Evolutionary conservation across 805 yeast species (phyloP).

Genomic region (Yamadazyma ubonensis): DNA sequence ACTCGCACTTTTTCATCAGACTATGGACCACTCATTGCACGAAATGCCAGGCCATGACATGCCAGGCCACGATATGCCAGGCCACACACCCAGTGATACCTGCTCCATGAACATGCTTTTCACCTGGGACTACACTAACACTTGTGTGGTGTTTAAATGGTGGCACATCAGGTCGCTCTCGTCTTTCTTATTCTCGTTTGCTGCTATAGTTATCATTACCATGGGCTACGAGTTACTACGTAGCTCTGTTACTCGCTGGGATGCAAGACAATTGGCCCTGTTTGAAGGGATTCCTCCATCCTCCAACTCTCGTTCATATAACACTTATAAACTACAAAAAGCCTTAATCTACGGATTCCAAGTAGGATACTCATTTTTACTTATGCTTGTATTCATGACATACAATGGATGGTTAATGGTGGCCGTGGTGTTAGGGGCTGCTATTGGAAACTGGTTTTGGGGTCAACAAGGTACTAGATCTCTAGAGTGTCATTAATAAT

Average conservation of each 20-base stretch:
- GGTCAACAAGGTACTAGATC: slow-evolving; percentile 21
- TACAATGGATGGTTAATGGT: slow-evolving; percentile 84
- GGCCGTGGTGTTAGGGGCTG: slow-evolving; percentile 71
- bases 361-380: slow-evolving; percentile 66
- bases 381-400: slow-evolving; percentile 84
- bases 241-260: slow-evolving; percentile 29
- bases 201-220: slow-evolving; percentile 47
- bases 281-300: slow-evolving; percentile 10
- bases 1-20: too few relatives aligned
- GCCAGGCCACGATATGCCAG: slow-evolving; percentile 9
- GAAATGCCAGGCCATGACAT: too few relatives aligned
- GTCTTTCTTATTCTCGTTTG: slow-evolving; percentile 53
- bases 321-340: slow-evolving; percentile 25
- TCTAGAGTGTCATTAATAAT: slow-evolving; percentile 31
- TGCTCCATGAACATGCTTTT: slow-evolving; percentile 73
- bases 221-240: slow-evolving; percentile 63
- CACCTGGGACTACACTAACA: slow-evolving; percentile 73
- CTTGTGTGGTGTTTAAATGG: slow-evolving; percentile 73
- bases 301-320: slow-evolving; percentile 9
- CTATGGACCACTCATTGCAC: slow-evolving; percentile 4
- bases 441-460: slow-evolving; percentile 66
- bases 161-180: slow-evolving; percentile 66
- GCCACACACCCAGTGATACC: slow-evolving; percentile 22
- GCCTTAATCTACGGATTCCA: slow-evolving; percentile 58
- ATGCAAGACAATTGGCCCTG: slow-evolving; percentile 10